Conservation (phyloP, 192 early-diverging fungal species). For the Coemansia sp. region DNA sequence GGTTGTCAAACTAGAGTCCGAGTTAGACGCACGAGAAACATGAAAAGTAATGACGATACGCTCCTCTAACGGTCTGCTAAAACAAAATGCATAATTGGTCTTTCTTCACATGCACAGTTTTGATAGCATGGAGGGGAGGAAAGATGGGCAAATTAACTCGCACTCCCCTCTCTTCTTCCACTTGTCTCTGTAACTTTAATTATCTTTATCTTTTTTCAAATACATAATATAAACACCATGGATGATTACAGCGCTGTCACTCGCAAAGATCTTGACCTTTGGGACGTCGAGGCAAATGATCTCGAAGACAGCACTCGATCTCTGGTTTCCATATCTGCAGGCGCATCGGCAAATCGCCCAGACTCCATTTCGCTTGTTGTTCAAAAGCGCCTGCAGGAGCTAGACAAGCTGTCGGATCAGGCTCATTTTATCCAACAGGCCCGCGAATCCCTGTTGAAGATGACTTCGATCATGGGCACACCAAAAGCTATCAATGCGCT, state of each 20-base stretch:
- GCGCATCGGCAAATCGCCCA: conserved; percentile 25
- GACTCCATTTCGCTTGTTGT: conserved; percentile 4
- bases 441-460: conserved; percentile 35
- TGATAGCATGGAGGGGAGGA: too few species aligned
- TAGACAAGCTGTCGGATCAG: conserved; percentile 8
- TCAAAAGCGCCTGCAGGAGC: conserved; percentile 16
- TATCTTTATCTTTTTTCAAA: background rate
- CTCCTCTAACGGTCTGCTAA: too few species aligned
- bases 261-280: background rate
- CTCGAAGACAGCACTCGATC: conserved; percentile 13
- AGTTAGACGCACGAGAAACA: background rate
- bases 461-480: conserved; percentile 38
- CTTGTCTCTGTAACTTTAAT: background rate
- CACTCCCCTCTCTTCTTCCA: background rate
- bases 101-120: background rate
- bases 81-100: background rate
- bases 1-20: background rate
- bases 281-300: conserved; percentile 14
- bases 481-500: conserved; percentile 38
- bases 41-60: background rate
- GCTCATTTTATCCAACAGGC: conserved; percentile 29
- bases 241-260: background rate
- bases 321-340: conserved; percentile 20
- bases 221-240: background rate
- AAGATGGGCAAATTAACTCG: background rate